These are phyloP conservation scores for Incumbomyces delicatus DNA, from an alignment of 2,329 filamentous ascomycete species.

Conservation along the genomic window DNA sequence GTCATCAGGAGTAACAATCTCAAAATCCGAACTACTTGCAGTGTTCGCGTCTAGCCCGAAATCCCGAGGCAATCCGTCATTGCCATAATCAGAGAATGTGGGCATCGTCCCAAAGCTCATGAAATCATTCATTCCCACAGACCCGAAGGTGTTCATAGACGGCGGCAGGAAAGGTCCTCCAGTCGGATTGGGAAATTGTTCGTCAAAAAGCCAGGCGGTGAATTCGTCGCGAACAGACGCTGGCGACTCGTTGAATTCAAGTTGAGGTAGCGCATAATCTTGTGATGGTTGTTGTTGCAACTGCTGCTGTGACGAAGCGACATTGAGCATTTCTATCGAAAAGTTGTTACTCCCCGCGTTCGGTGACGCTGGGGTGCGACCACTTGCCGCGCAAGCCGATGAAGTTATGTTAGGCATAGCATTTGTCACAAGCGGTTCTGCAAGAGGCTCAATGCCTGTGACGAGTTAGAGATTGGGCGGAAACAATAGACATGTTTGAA, in stretches of 20 bases:
- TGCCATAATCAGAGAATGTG: conserved; percentile 31
- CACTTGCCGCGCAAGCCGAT: too few species aligned
- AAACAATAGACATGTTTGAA: too few species aligned
- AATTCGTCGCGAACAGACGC: conserved; percentile 84
- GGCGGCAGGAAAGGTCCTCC: conserved; percentile 24
- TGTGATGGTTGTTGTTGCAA: conserved; percentile 20
- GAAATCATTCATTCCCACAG: conserved; percentile 44
- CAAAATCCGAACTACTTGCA: conserved; percentile 78
- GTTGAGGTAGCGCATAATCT: conserved; percentile 76
- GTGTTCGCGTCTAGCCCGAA: conserved; percentile 49
- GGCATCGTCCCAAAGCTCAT: conserved; percentile 27
- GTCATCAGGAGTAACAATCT: conserved; percentile 57
- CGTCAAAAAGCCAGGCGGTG: conserved; percentile 74
- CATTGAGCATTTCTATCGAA: too few species aligned
- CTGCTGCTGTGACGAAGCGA: too few species aligned
- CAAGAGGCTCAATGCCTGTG: too few species aligned
- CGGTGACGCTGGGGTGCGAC: too few species aligned
- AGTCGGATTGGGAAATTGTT: conserved; percentile 27
- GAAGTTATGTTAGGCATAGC: too few species aligned
- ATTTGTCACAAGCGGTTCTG: too few species aligned
- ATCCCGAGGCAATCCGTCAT: conserved; percentile 26
- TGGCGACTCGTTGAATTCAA: conserved; percentile 72
- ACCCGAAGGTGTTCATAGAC: conserved; percentile 44
- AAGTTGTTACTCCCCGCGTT: too few species aligned
- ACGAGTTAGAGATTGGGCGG: too few species aligned